Evolutionary conservation across 1,284 basidiomycete species (phyloP).

Genomic region (Abortiporus biennis): DNA sequence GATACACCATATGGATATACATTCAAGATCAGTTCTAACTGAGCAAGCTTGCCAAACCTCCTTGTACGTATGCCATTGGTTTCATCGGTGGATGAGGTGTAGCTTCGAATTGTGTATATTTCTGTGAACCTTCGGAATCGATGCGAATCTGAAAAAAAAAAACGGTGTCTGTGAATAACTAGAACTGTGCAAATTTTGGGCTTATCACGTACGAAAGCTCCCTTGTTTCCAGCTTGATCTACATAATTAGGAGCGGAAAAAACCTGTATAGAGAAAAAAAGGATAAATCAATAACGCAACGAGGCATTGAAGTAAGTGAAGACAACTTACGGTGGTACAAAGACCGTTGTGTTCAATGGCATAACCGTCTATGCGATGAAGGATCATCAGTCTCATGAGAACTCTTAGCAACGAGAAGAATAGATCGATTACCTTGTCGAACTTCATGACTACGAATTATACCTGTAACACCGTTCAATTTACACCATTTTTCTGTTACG

Average conservation of each 20-base stretch:
- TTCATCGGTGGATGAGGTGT: constrained; percentile 85
- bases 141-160: constrained; percentile 62
- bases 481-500: constrained; percentile 85
- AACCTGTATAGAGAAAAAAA: constrained; percentile 36
- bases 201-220: constrained; percentile 60
- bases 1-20: too few species aligned
- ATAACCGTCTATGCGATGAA: constrained; percentile 61
- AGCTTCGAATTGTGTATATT: constrained; percentile 83
- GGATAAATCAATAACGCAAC: constrained; percentile 10
- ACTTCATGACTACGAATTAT: constrained; percentile 98
- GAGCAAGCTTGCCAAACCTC: constrained; percentile 59
- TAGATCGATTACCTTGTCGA: constrained; percentile 64
- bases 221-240: constrained; percentile 77
- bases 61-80: constrained; percentile 85
- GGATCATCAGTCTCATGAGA: not conserved
- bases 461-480: constrained; percentile 81
- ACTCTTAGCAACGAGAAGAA: too few species aligned
- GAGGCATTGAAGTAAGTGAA: constrained; percentile 1
- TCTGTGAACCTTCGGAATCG: constrained; percentile 68
- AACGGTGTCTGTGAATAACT: constrained; percentile 10
- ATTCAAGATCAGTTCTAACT: too few species aligned
- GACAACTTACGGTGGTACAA: constrained; percentile 69
- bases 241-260: constrained; percentile 86
- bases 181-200: not conserved
- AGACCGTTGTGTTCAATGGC: constrained; percentile 86